phyloP scores from a whole-genome alignment of 164 flowering plant species.

The Magnolia changhungtana region DNA sequence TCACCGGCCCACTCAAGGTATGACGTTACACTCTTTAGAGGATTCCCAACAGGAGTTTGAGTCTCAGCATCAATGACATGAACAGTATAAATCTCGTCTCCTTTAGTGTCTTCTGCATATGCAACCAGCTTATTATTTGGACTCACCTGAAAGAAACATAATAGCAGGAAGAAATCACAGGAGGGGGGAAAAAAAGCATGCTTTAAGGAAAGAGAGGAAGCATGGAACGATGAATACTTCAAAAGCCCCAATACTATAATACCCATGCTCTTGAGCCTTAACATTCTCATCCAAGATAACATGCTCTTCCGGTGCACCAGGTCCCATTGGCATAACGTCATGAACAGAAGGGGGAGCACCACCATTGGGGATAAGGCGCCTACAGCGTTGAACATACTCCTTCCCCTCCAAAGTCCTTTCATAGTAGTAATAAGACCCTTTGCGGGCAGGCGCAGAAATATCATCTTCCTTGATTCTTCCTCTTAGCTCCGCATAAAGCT shows the following conservation, averaged over 20 bases:
- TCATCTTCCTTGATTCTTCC: conserved; percentile 91
- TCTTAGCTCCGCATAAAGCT: conserved; percentile 66
- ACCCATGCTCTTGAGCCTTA: conserved; percentile 56
- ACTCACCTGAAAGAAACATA: conserved; percentile 49
- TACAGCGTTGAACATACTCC: conserved; percentile 80
- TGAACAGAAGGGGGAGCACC: conserved; percentile 45
- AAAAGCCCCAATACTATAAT: conserved; percentile 63
- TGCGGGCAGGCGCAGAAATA: conserved; percentile 65
- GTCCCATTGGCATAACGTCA: conserved; percentile 67
- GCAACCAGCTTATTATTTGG: conserved; percentile 83
- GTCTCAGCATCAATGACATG: conserved; percentile 73
- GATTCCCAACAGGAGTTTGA: conserved; percentile 45
- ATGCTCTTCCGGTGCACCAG: conserved; percentile 74
- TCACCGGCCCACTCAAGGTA: conserved; percentile 86
- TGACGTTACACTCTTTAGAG: conserved; percentile 52
- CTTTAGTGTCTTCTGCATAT: conserved; percentile 90
- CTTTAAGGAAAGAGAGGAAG: background rate
- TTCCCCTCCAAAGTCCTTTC: conserved; percentile 64
- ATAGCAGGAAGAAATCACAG: background rate
- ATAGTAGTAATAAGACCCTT: conserved; percentile 74
- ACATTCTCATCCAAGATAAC: conserved; percentile 82
- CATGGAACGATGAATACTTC: conserved; percentile 31
- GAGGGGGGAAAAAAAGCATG: background rate
- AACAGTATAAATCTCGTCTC: conserved; percentile 82
- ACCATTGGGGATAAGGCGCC: conserved; percentile 38